phyloP scores from a whole-genome alignment of 2,329 filamentous ascomycete species.

The Sarocladium oryzae region DNA sequence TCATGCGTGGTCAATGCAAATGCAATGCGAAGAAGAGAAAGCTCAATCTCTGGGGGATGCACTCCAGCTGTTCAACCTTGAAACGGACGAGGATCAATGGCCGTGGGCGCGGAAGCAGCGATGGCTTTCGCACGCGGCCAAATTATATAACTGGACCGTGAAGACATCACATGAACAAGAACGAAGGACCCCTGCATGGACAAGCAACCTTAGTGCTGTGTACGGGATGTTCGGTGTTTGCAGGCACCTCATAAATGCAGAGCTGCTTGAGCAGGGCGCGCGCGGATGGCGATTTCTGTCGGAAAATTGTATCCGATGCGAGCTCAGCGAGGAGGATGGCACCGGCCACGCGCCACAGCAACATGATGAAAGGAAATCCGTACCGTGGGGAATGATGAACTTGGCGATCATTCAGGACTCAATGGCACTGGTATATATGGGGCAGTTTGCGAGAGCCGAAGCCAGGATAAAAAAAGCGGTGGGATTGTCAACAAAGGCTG shows the following conservation, averaged over 20 bases:
- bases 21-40: slow-evolving; percentile 4
- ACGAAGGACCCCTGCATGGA: too few species aligned
- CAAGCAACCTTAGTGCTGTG: too few species aligned
- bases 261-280: background rate
- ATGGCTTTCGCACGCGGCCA: background rate
- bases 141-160: background rate
- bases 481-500: background rate
- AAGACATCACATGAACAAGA: background rate
- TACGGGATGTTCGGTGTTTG: too few species aligned
- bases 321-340: background rate
- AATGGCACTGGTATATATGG: background rate
- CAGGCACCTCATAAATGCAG: too few species aligned
- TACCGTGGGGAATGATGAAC: background rate
- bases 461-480: background rate
- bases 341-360: too few species aligned
- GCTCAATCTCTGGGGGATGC: background rate
- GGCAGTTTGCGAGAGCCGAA: background rate
- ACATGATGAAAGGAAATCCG: background rate
- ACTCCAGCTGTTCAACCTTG: background rate
- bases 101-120: background rate
- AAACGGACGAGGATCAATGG: background rate
- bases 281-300: background rate
- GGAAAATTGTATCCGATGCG: background rate
- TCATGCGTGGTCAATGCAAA: slow-evolving; percentile 15
- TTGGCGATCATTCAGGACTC: background rate